A percentile compares a stretch with the other conserved stretches of the same genome.
Evolutionary conservation across 306 rosid genomes (phyloP).

Genomic region (Fragaria vesca): DNA sequence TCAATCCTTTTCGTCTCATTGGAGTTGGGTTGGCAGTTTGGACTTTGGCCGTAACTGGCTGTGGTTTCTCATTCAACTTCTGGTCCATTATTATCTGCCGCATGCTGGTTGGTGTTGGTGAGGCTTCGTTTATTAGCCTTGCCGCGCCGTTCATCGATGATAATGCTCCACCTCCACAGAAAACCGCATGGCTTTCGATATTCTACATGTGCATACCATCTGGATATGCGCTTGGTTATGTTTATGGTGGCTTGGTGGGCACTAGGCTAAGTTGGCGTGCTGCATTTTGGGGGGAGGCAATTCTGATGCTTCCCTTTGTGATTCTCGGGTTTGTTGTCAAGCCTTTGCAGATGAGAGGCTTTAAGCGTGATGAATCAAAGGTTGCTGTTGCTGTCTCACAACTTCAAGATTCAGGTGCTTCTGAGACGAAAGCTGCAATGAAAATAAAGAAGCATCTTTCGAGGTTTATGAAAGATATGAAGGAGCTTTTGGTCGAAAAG

Average conservation of each 20-base stretch:
- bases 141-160: constrained; percentile 95
- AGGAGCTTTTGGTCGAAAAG: constrained; percentile 58
- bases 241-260: constrained; percentile 81
- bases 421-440: constrained; percentile 37
- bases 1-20: constrained; percentile 78
- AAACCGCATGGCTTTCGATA: constrained; percentile 66
- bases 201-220: constrained; percentile 88
- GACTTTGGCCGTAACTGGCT: constrained; percentile 62
- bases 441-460: constrained; percentile 29
- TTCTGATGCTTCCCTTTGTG: constrained; percentile 78
- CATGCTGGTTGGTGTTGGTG: constrained; percentile 88
- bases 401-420: constrained; percentile 40
- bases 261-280: constrained; percentile 48
- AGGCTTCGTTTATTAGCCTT: constrained; percentile 90
- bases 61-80: constrained; percentile 61
- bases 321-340: constrained; percentile 61
- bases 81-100: constrained; percentile 80
- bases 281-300: constrained; percentile 71
- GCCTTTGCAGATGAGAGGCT: constrained; percentile 69
- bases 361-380: constrained; percentile 39
- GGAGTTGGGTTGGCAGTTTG: constrained; percentile 84
- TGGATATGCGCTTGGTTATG: constrained; percentile 81
- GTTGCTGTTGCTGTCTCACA: constrained; percentile 17
- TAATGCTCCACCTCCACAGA: constrained; percentile 74
- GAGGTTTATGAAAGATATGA: constrained; percentile 57